Evolutionary conservation across 139 green algal genomes (phyloP), one percentile per base, ranked within the genome.

Genomic region (Chlorella sp.): DNA sequence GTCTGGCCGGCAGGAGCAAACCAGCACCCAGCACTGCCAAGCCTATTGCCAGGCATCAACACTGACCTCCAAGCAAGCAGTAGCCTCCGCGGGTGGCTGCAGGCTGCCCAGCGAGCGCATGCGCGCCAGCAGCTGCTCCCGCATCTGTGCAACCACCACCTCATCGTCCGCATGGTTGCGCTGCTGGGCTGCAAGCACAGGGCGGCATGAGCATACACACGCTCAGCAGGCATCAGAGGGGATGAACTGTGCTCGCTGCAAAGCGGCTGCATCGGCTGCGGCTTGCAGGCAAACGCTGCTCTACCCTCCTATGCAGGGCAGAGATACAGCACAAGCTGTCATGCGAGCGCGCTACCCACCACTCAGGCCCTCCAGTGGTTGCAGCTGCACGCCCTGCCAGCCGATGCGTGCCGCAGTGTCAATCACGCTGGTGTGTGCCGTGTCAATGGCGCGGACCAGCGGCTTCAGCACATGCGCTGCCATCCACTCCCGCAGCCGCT

Each of bases 401-500:
- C 83, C 78, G 76, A 91, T 38, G 68, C 57, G 56, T 72, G 74
- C 79, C 88, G 89, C 74, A 78, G 78, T 51, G 28, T 67, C 68
- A 56, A 90, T 90, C 28, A 91, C 84, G 3, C 83, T 73, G 28
- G 80, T 81, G 74, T 94, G 90, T 3, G 90, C 90, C 3, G 23
- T 72, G 20, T 76, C 57, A 11, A 93, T 83, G 1, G 83, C 87
- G 15, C 62, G 55, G 9, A 91, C 80, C 44, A 97, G 91, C 30
- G 94, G 92, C 70, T 92, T 57, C 55, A 97, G 87, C 76, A 97
- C 85, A 4, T 85, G 38, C 0, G 62, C 39, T 0, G 94, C 87
- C 51, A 97, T 69, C 94, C 94, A 97, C 79, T 94, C 92, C 1
- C 94, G 81, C 64, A 96, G 75, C 0, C 87, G 90, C 86, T 97